These are phyloP conservation scores for Thymus quinquecostatus DNA, from an alignment of 257 asterid species.

Conservation along the genomic window DNA sequence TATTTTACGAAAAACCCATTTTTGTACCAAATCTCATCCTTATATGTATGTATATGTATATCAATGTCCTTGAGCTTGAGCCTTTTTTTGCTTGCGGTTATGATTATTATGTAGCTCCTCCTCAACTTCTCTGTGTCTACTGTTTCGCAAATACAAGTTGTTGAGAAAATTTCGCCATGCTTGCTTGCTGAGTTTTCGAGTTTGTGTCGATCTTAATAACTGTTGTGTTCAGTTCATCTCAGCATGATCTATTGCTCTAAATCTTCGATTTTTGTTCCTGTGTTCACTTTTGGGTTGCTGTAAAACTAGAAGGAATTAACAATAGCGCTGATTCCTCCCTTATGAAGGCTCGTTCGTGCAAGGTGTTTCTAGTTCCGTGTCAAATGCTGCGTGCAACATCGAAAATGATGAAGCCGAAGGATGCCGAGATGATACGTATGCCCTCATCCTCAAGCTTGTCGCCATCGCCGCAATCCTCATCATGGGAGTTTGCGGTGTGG, in stretches of 20 bases:
- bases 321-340: slow-evolving; percentile 1
- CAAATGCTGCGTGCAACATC: slow-evolving; percentile 51
- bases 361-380: slow-evolving; percentile 59
- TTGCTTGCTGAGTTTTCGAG: background rate
- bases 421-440: slow-evolving; percentile 66
- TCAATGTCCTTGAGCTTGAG: background rate
- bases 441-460: slow-evolving; percentile 67
- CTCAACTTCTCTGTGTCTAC: background rate
- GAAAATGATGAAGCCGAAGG: slow-evolving; percentile 41
- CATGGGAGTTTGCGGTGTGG: slow-evolving; percentile 81
- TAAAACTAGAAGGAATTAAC: slow-evolving; percentile 5
- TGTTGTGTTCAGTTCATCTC: slow-evolving; percentile 1
- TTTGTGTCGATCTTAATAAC: background rate
- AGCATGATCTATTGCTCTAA: background rate
- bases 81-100: background rate
- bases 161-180: background rate
- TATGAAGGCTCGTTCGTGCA: slow-evolving; percentile 58
- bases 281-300: background rate
- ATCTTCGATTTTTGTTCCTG: slow-evolving; percentile 5
- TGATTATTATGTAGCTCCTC: background rate
- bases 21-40: too few species aligned
- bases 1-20: too few species aligned
- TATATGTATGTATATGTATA: too few species aligned
- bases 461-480: slow-evolving; percentile 76
- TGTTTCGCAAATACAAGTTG: background rate